Percentiles rank a stretch among this genome's conserved stretches.
Conservation (phyloP, 768 basidiomycete species). For the Tremella mesenterica region DNA sequence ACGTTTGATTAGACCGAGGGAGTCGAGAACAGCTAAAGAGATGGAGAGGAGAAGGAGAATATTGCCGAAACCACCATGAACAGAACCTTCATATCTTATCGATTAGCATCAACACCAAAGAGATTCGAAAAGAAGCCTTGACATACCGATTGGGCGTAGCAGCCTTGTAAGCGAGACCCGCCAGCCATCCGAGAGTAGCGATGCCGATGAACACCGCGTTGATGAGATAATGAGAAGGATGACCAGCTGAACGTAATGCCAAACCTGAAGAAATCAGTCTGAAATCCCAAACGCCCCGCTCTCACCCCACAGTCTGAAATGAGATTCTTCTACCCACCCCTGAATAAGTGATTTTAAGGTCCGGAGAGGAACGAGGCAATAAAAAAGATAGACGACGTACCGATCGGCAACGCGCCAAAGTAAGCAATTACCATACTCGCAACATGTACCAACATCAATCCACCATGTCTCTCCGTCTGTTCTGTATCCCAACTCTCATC, state of each 20-base stretch:
- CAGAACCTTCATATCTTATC: constrained; percentile 47
- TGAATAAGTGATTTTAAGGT: too few species aligned
- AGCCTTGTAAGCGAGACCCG: constrained; percentile 65
- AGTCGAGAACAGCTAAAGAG: constrained; percentile 53
- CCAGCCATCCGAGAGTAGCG: constrained; percentile 56
- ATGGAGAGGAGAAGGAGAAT: constrained; percentile 50
- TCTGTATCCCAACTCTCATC: constrained; percentile 19
- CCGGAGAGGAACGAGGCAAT: too few species aligned
- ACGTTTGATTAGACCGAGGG: constrained; percentile 39
- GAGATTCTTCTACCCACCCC: too few species aligned
- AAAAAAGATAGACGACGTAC: constrained; percentile 48
- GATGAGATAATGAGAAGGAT: constrained; percentile 55
- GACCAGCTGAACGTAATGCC: constrained; percentile 66
- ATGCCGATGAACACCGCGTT: constrained; percentile 60
- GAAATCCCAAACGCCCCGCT: too few species aligned
- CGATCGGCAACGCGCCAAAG: constrained; percentile 69
- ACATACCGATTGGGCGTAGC: constrained; percentile 74
- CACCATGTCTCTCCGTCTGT: constrained; percentile 30
- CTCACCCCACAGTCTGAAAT: not conserved
- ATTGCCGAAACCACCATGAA: constrained; percentile 62
- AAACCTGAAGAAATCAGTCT: constrained; percentile 57
- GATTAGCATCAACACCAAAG: not conserved
- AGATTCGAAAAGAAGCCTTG: not conserved
- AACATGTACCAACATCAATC: constrained; percentile 65
- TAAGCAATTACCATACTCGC: constrained; percentile 68